Evolutionary conservation across 1,284 basidiomycete species (phyloP), one percentile per base, ranked within the genome.

Genomic region (Ganoderma resinaceum): DNA sequence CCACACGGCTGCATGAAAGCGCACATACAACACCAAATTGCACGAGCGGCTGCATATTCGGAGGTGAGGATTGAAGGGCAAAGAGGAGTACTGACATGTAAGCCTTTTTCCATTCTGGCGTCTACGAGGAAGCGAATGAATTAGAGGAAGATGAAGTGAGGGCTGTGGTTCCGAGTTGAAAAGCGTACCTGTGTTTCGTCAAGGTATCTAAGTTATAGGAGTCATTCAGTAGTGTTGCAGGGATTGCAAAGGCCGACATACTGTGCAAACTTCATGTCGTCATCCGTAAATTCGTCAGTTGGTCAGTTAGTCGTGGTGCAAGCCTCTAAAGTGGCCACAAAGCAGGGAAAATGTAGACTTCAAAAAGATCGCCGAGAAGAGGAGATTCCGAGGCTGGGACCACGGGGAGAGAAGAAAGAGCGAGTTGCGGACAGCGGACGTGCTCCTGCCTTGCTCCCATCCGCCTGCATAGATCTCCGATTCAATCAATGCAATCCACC

Each of bases 101-200:
- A 18, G 91, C 92, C 71, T 85, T 89, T 76, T 93, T 91, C 93
- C 93, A 95, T 80, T 95, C 93, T 0, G 92, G 89, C 42, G 86
- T 89, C 92, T 94, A 69, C 63, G 29, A 43, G 16, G n/a, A 33
- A 18, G 55, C 58, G 49, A 61, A 43, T 59, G 57, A 26, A 42
- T 37, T 33, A 62, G 33, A 55, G 2, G 40, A 46, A 57, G 42
- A 55, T 5, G 43, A 46, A 57, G 35, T 16, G 12, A 31, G 62
- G 67, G 29, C 23, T 58, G 26, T 53, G 23, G n/a, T 35, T 8
- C 23, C 31, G 46, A 60, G 37, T 14, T 49, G 11, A 11, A 4
- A 12, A n/a, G 75, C 80, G 35, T 69, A 89, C 92, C 83, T 91
- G 90, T 2, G 89, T 89, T 74, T 93, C 90, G 72, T 89, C 82